These are phyloP conservation scores for Aureobasidium sp. DNA, from an alignment of 2,329 filamentous ascomycete species.

Conservation along the genomic window DNA sequence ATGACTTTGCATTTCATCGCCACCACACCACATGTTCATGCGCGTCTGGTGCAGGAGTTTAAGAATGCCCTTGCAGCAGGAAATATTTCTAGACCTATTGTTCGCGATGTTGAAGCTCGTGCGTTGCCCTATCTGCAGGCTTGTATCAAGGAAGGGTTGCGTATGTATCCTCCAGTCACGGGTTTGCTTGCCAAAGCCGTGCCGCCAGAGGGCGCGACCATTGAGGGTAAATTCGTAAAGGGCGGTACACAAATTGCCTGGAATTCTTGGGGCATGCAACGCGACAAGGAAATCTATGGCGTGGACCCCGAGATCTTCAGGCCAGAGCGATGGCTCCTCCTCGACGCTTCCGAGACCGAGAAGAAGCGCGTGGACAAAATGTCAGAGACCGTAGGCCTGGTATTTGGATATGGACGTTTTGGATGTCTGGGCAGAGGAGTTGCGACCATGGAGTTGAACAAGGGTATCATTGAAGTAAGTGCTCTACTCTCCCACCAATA, in stretches of 20 bases:
- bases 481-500: not conserved
- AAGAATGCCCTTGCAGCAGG: slow-evolving; percentile 32
- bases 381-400: slow-evolving; percentile 29
- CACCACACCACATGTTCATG: slow-evolving; percentile 41
- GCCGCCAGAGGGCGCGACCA: slow-evolving; percentile 26
- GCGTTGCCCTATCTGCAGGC: slow-evolving; percentile 38
- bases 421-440: slow-evolving; percentile 31
- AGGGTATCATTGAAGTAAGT: slow-evolving; percentile 31
- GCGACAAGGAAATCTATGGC: slow-evolving; percentile 30
- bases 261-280: slow-evolving; percentile 33
- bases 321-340: slow-evolving; percentile 31
- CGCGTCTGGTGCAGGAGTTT: slow-evolving; percentile 41
- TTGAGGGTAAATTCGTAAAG: slow-evolving; percentile 30
- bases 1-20: slow-evolving; percentile 46
- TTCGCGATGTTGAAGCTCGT: slow-evolving; percentile 40
- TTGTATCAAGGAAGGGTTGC: slow-evolving; percentile 40
- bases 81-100: slow-evolving; percentile 35
- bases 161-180: slow-evolving; percentile 38
- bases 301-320: slow-evolving; percentile 30
- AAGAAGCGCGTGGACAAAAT: slow-evolving; percentile 23
- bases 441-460: slow-evolving; percentile 33
- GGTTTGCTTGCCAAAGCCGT: slow-evolving; percentile 31
- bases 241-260: slow-evolving; percentile 31
- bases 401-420: slow-evolving; percentile 31
- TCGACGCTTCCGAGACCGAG: slow-evolving; percentile 24